Percentiles rank a stretch among this genome's conserved stretches.
phyloP scores from a whole-genome alignment of 2,329 filamentous ascomycete genomes.

The Trichoderma afroharzianum region DNA sequence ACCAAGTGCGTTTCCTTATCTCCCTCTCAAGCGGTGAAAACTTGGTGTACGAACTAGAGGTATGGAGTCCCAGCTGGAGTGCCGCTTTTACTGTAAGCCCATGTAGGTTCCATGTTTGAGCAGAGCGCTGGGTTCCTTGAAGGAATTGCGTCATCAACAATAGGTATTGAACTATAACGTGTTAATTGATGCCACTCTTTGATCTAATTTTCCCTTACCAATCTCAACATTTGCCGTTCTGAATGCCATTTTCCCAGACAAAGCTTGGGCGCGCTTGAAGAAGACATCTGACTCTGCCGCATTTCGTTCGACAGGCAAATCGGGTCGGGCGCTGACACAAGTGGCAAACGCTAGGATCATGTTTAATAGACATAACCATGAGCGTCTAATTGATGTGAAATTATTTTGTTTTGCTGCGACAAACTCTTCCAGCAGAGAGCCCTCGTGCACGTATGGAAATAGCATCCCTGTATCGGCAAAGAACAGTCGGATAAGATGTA shows the following conservation, averaged over 20 bases:
- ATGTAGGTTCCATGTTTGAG: slow-evolving; percentile 8
- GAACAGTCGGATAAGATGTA: slow-evolving; percentile 1
- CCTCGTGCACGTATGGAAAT: slow-evolving; percentile 7
- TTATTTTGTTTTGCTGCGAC: not conserved
- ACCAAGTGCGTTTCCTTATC: slow-evolving; percentile 4
- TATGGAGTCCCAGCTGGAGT: not conserved
- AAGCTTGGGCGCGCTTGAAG: not conserved
- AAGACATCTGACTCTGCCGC: slow-evolving; percentile 4
- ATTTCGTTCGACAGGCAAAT: not conserved
- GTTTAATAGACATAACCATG: not conserved
- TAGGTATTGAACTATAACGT: not conserved
- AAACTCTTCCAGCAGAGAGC: not conserved
- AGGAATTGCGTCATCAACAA: slow-evolving; percentile 3
- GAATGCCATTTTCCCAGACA: slow-evolving; percentile 1
- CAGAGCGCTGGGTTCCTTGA: slow-evolving; percentile 10
- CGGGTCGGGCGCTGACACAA: not conserved
- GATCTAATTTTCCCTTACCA: not conserved
- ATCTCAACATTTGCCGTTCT: slow-evolving; percentile 3
- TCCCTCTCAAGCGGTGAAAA: not conserved
- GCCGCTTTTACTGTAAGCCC: not conserved
- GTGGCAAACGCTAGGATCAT: slow-evolving; percentile 7
- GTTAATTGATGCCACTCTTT: not conserved
- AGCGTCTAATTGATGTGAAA: not conserved
- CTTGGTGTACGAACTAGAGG: not conserved
- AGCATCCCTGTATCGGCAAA: slow-evolving; percentile 10